Conservation (phyloP, 2,329 filamentous ascomycete species). For the Drechslerella coelobrocha region DNA sequence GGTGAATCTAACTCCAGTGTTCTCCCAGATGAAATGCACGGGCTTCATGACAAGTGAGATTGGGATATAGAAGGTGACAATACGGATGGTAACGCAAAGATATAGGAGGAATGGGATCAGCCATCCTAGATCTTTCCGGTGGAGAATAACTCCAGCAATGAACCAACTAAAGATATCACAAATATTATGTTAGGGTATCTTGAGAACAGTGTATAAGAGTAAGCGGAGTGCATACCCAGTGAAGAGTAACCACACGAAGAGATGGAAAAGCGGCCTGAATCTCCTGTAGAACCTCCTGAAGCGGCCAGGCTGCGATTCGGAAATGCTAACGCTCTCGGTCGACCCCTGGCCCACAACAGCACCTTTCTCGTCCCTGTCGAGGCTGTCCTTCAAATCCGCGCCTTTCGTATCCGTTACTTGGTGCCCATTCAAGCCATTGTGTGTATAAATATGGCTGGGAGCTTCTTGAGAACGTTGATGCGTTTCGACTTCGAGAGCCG, state of each 20-base stretch:
- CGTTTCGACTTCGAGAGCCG: slow-evolving; percentile 34
- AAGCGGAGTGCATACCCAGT: slow-evolving; percentile 61
- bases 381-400: slow-evolving; percentile 20
- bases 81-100: slow-evolving; percentile 74
- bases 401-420: slow-evolving; percentile 15
- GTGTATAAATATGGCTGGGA: not conserved
- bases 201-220: slow-evolving; percentile 41
- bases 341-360: slow-evolving; percentile 31
- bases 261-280: slow-evolving; percentile 37
- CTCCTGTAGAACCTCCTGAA: slow-evolving; percentile 27
- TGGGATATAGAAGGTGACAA: slow-evolving; percentile 76
- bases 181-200: slow-evolving; percentile 12
- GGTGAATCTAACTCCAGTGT: slow-evolving; percentile 68
- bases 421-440: slow-evolving; percentile 5
- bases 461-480: slow-evolving; percentile 7
- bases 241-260: slow-evolving; percentile 59
- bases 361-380: slow-evolving; percentile 42
- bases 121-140: slow-evolving; percentile 77
- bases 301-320: slow-evolving; percentile 7
- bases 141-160: slow-evolving; percentile 76
- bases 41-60: slow-evolving; percentile 71
- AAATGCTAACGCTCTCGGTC: slow-evolving; percentile 38
- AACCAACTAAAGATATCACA: slow-evolving; percentile 67
- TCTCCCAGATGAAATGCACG: slow-evolving; percentile 71
- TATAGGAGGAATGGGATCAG: slow-evolving; percentile 83